phyloP scores from a whole-genome alignment of 331 rosid species.

The Phaseolus coccineus region DNA sequence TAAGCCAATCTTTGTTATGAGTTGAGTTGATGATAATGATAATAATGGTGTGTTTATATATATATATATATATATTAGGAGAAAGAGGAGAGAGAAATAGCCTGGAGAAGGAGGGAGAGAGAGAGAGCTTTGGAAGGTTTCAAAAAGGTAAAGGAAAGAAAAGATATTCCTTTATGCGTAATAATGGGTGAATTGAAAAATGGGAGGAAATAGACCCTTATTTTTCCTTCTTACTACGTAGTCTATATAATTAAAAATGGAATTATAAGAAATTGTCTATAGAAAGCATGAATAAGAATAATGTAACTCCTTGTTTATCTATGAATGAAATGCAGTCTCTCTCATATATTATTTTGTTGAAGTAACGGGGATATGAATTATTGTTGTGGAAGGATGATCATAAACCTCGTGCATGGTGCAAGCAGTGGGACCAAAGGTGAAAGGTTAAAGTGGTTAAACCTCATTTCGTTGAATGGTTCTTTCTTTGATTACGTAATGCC shows the following conservation, averaged over 20 bases:
- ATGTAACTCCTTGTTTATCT: neutral
- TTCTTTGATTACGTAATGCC: conserved; percentile 52
- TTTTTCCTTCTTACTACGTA: conserved; percentile 53
- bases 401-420: conserved; percentile 46
- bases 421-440: conserved; percentile 58
- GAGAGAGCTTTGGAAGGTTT: conserved; percentile 56
- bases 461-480: conserved; percentile 59
- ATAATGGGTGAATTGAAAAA: conserved; percentile 58
- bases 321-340: conserved; percentile 12
- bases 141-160: conserved; percentile 63
- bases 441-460: conserved; percentile 46
- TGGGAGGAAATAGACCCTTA: conserved; percentile 54
- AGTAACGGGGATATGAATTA: conserved; percentile 38
- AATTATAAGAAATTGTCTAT: neutral
- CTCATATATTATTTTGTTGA: conserved; percentile 41
- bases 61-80: conserved; percentile 37
- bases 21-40: conserved; percentile 52
- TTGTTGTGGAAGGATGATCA: conserved; percentile 50
- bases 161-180: conserved; percentile 50
- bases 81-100: conserved; percentile 49
- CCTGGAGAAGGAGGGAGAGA: conserved; percentile 73
- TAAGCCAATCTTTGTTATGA: conserved; percentile 39
- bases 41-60: conserved; percentile 37
- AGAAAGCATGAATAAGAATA: conserved; percentile 1
- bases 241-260: conserved; percentile 25